Evolutionary conservation across 805 yeast species (phyloP).

Genomic region (Saccharomyces jurei): DNA sequence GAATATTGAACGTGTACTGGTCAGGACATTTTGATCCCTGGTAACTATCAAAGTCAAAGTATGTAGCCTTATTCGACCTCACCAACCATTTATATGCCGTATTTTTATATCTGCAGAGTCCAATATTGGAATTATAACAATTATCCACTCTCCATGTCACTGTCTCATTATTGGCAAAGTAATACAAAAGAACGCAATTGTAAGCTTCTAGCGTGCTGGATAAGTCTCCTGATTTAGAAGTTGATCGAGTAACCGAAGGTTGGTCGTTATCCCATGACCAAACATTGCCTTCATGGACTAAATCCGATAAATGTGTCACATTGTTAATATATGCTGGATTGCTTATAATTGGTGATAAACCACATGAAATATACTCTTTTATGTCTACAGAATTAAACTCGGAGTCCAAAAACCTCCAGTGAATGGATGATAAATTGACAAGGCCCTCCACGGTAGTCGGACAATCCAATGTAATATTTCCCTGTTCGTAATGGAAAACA

Average conservation of each 20-base stretch:
- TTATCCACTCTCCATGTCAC: constrained; percentile 59
- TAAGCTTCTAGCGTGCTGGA: constrained; percentile 27
- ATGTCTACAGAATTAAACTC: constrained; percentile 36
- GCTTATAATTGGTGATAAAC: constrained; percentile 58
- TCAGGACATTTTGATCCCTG: constrained; percentile 31
- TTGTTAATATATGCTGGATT: constrained; percentile 21
- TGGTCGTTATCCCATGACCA: constrained; percentile 74
- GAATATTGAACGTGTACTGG: constrained; percentile 37
- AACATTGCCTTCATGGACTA: constrained; percentile 31
- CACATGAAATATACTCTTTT: constrained; percentile 40
- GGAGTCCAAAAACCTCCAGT: constrained; percentile 39
- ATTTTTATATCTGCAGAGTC: constrained; percentile 45
- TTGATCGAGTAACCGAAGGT: constrained; percentile 32
- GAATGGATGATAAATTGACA: constrained; percentile 8
- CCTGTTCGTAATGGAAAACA: constrained; percentile 14
- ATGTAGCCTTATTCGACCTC: constrained; percentile 29
- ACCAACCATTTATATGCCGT: constrained; percentile 40
- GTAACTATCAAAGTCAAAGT: constrained; percentile 35
- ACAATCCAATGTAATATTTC: constrained; percentile 16
- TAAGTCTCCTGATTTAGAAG: constrained; percentile 13
- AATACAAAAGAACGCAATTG: constrained; percentile 38
- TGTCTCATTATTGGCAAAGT: constrained; percentile 10
- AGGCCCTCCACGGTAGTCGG: constrained; percentile 13
- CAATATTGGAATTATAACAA: constrained; percentile 48
- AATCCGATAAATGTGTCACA: constrained; percentile 24